Evolutionary conservation across 2,329 filamentous ascomycete species (phyloP).

Genomic region (Seiridium cupressi): DNA sequence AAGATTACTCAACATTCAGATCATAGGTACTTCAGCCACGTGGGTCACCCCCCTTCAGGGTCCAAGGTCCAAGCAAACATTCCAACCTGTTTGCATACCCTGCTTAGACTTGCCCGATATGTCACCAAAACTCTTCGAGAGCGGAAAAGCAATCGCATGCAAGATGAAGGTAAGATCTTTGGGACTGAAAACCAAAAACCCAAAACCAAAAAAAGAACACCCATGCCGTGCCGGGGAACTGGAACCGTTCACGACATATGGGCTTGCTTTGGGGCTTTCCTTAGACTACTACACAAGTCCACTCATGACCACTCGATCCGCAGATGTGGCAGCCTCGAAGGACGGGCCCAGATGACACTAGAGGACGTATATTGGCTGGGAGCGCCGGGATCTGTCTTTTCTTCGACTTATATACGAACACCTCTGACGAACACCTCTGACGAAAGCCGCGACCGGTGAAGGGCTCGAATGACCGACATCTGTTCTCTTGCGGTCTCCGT

Average conservation of each 20-base stretch:
- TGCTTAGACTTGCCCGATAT: not conserved
- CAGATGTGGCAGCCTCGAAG: not conserved
- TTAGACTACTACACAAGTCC: not conserved
- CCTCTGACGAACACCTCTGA: not conserved
- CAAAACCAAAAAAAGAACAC: not conserved
- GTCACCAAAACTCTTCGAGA: not conserved
- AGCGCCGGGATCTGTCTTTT: not conserved
- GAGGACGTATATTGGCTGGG: not conserved
- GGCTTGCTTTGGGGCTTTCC: not conserved
- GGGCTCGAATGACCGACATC: not conserved
- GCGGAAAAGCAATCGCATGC: not conserved
- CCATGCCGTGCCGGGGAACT: not conserved
- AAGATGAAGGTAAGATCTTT: not conserved
- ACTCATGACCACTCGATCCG: not conserved
- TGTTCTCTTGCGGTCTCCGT: not conserved
- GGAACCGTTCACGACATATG: not conserved
- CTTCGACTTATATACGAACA: not conserved
- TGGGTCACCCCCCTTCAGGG: not conserved
- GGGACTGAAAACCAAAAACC: not conserved
- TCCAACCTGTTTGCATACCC: not conserved
- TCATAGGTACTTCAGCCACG: not conserved
- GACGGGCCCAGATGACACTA: not conserved
- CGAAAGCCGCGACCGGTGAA: not conserved
- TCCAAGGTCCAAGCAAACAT: not conserved
- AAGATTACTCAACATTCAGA: slow-evolving; percentile 1